Percentiles rank a stretch among this genome's conserved stretches.
phyloP scores from a whole-genome alignment of 192 early-diverging fungal genomes.

The Paraglomus occultum region DNA sequence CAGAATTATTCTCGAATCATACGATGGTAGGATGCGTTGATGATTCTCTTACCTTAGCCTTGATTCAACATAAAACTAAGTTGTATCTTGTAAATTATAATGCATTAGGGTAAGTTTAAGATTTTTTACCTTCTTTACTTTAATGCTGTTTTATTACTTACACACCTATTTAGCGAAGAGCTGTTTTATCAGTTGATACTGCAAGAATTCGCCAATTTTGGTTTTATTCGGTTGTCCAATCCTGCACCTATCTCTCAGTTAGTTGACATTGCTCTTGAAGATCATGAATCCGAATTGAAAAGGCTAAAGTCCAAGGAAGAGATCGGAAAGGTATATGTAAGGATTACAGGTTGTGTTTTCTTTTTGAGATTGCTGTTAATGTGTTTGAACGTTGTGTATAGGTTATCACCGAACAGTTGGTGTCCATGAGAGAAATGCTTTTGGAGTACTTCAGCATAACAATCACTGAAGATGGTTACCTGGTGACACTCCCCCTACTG shows the following conservation, averaged over 20 bases:
- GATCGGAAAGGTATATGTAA: conserved; percentile 53
- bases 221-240: conserved; percentile 61
- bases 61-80: conserved; percentile 85
- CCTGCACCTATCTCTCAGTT: conserved; percentile 68
- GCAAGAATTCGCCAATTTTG: conserved; percentile 87
- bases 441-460: conserved; percentile 85
- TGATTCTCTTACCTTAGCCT: conserved; percentile 58
- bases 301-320: conserved; percentile 52
- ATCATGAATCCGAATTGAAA: conserved; percentile 41
- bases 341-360: background rate
- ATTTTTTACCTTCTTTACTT: background rate
- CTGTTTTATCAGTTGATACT: conserved; percentile 88
- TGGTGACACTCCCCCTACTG: conserved; percentile 76
- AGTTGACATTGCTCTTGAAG: conserved; percentile 66
- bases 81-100: conserved; percentile 84
- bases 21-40: conserved; percentile 90
- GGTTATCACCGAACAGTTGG: conserved; percentile 49
- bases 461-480: conserved; percentile 60
- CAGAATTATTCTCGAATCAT: conserved; percentile 76
- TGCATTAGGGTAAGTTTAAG: conserved; percentile 54
- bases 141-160: background rate
- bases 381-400: conserved; percentile 17
- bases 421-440: conserved; percentile 73
- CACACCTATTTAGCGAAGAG: conserved; percentile 56
- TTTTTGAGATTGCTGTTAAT: background rate